These are phyloP conservation scores for Stagonosporopsis rhizophila DNA, from an alignment of 2,329 filamentous ascomycete species.

Conservation along the genomic window DNA sequence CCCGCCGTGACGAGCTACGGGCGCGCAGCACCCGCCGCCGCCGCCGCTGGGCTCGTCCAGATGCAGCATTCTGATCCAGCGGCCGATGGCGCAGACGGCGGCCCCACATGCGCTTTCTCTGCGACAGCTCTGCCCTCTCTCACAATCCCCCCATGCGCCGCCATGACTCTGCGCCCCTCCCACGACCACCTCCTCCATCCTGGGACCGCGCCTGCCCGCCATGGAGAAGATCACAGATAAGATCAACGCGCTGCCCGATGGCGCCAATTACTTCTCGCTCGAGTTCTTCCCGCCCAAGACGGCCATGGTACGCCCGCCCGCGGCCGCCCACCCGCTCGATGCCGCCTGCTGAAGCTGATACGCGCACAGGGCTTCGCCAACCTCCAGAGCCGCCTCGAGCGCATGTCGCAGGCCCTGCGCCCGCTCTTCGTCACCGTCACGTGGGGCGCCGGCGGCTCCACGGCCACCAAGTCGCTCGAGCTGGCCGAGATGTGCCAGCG, in stretches of 20 bases:
- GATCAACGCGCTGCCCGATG: conserved; percentile 84
- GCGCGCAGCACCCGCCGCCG: too few relatives aligned
- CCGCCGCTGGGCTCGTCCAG: too few relatives aligned
- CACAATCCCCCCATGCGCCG: conserved; percentile 30
- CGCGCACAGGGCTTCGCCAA: conserved; percentile 78
- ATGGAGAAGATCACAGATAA: conserved; percentile 85
- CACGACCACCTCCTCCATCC: conserved; percentile 7
- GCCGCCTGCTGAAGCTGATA: conserved; percentile 19
- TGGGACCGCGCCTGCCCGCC: conserved; percentile 1
- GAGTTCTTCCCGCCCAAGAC: conserved; percentile 99
- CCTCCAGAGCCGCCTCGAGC: conserved; percentile 87
- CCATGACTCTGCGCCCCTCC: conserved; percentile 40
- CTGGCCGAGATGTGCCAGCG: conserved; percentile 94
- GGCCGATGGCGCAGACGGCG: too few relatives aligned
- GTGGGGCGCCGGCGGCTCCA: conserved; percentile 96
- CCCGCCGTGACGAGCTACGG: too few relatives aligned
- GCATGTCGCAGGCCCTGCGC: conserved; percentile 89
- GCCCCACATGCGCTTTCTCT: conserved; percentile 32
- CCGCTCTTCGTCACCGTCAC: conserved; percentile 97
- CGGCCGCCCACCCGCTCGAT: conserved; percentile 28
- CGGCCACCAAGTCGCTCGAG: conserved; percentile 87
- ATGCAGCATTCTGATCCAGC: too few relatives aligned
- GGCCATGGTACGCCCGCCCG: conserved; percentile 67
- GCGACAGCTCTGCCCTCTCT: conserved; percentile 35
- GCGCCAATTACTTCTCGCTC: conserved; percentile 89